phyloP scores from a whole-genome alignment of 805 yeast genomes.

The Candida caryicola region DNA sequence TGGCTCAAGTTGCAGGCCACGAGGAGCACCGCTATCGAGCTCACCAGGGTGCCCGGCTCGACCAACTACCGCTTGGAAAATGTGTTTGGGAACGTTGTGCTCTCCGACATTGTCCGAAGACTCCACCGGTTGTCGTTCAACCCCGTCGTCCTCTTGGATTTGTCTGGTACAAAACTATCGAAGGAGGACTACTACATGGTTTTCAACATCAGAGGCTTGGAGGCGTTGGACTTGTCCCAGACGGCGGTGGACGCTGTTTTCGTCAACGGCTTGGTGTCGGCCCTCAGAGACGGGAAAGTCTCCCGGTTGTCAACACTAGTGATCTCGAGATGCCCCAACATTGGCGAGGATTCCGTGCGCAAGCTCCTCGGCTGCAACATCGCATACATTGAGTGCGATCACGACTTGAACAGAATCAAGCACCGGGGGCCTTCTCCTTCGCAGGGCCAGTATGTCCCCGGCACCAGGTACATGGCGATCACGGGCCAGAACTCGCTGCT shows the following conservation, averaged over 20 bases:
- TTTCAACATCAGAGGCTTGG: slow-evolving; percentile 25
- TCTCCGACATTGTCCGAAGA: slow-evolving; percentile 19
- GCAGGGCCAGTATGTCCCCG: neutral
- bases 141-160: slow-evolving; percentile 26
- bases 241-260: slow-evolving; percentile 31
- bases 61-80: slow-evolving; percentile 34
- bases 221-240: slow-evolving; percentile 27
- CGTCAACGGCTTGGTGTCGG: slow-evolving; percentile 20
- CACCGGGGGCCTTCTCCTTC: neutral
- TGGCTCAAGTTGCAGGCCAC: slow-evolving; percentile 4
- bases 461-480: neutral
- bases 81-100: slow-evolving; percentile 27
- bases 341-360: neutral
- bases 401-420: neutral
- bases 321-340: slow-evolving; percentile 19
- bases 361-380: slow-evolving; percentile 1
- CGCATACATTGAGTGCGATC: slow-evolving; percentile 9
- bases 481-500: slow-evolving; percentile 1
- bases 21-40: slow-evolving; percentile 13
- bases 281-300: slow-evolving; percentile 16
- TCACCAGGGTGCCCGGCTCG: slow-evolving; percentile 14
- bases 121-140: slow-evolving; percentile 15
- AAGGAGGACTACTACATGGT: slow-evolving; percentile 23
- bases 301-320: slow-evolving; percentile 21
- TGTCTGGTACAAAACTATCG: slow-evolving; percentile 17